Evolutionary conservation across 1,139 yeast species (phyloP), one percentile per base, ranked within the genome.

Genomic region (Candida freyschussii): DNA sequence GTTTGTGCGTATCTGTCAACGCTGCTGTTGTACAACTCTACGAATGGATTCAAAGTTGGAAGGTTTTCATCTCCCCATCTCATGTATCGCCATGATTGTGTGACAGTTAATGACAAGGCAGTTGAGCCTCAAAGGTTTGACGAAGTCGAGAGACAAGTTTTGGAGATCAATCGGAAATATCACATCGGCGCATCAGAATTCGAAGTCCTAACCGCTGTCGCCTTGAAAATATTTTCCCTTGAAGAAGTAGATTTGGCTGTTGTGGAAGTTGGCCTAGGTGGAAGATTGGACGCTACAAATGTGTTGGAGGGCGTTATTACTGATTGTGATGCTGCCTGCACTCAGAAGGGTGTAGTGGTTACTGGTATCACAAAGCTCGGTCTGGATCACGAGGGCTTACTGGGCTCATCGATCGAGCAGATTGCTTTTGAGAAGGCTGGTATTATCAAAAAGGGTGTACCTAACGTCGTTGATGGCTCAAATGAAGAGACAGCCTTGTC

Each of bases 251-350:
- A 78, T 21, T 59, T 82, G 42, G 95, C 95, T 1, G 73, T 87
- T 1, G 60, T 89, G 20, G 97, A 89, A 53, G 96, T 86, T 3
- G 97, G 97, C 0, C 63, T 89, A 6, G 97, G 97, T 3, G 97
- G 97, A 0, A 56, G 84, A 25, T 56, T 78, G 22, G 97, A 89
- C 58, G 87, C 96, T 2, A 89, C 97, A 0, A 89, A 89, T 59
- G 84, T 78, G 42, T 34, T 71, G 34, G 53, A 63, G 1, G 59
- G 58, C 1, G 18, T 24, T 6, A 30, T 35, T 20, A 26, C 24
- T 7, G 26, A 21, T 24, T n/a, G n/a, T n/a, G n/a, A n/a, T n/a
- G n/a, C n/a, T n/a, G n/a, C n/a, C n/a, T n/a, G n/a, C n/a, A n/a
- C n/a, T n/a, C n/a, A n/a, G n/a, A 42, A 36, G 6, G 76, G 75